A percentile compares a stretch with the other conserved stretches of the same genome.
These are phyloP conservation scores for Phytopythium montanum DNA, from an alignment of 352 stramenopile genomes.

Conservation along the genomic window DNA sequence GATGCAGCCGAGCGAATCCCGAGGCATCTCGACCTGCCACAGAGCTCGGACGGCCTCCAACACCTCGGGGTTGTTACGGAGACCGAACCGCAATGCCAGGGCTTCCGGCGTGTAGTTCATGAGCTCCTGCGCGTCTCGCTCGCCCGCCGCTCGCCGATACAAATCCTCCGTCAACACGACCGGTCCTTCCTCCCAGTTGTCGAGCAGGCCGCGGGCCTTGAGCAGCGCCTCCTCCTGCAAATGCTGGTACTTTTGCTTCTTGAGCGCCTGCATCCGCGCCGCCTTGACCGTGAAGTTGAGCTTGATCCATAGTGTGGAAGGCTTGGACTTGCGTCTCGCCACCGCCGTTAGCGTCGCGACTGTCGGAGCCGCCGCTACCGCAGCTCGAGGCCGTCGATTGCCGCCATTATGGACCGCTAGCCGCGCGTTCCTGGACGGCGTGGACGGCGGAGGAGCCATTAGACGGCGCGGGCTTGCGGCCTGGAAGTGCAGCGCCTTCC, in stretches of 20 bases:
- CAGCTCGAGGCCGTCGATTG: neutral
- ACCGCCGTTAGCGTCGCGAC: neutral
- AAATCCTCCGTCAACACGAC: conserved; percentile 63
- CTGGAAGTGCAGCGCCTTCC: neutral
- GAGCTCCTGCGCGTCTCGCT: conserved; percentile 48
- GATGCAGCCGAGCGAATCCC: conserved; percentile 58
- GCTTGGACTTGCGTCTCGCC: neutral
- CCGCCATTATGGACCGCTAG: neutral
- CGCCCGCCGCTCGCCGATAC: conserved; percentile 37
- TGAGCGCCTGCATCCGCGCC: conserved; percentile 51
- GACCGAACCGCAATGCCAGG: conserved; percentile 54
- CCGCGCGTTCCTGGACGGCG: neutral
- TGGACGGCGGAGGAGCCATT: neutral
- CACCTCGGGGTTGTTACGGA: conserved; percentile 50
- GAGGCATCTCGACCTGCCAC: conserved; percentile 52
- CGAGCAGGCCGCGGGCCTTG: conserved; percentile 47
- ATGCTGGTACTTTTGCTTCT: conserved; percentile 73
- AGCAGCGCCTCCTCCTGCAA: conserved; percentile 65
- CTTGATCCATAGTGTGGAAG: conserved; percentile 46
- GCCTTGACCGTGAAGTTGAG: conserved; percentile 75
- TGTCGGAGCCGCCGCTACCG: neutral
- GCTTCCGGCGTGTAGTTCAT: conserved; percentile 71
- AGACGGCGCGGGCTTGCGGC: too few species aligned
- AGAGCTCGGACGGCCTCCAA: conserved; percentile 47
- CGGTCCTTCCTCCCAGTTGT: conserved; percentile 62